Percentiles rank a stretch among this genome's conserved stretches.
Conservation (phyloP, 2,329 filamentous ascomycete species). For the Diaporthe capsici region DNA sequence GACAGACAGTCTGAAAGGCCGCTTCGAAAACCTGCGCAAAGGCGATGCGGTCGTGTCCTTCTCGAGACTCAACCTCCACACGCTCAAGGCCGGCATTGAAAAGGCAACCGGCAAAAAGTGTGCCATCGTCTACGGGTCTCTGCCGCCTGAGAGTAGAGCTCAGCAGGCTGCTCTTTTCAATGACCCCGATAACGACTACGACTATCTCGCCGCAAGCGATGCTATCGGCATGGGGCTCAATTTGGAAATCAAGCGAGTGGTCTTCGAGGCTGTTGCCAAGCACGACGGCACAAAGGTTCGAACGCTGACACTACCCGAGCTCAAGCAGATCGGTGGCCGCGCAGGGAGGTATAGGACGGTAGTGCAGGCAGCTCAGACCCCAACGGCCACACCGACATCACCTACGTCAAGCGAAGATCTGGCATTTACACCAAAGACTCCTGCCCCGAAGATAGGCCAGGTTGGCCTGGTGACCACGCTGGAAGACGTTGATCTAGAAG, state of each 20-base stretch:
- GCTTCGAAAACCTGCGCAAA: constrained; percentile 79
- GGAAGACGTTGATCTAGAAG: constrained; percentile 75
- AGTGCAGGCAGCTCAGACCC: constrained; percentile 61
- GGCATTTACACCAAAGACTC: constrained; percentile 19
- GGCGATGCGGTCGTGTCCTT: constrained; percentile 94
- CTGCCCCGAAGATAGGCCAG: constrained; percentile 38
- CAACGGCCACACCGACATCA: constrained; percentile 28
- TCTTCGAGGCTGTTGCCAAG: constrained; percentile 86
- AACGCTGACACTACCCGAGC: constrained; percentile 78
- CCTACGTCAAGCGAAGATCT: not conserved
- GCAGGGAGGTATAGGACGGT: constrained; percentile 89
- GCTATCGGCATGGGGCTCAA: constrained; percentile 99
- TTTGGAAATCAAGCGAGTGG: constrained; percentile 88
- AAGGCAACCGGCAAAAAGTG: constrained; percentile 81
- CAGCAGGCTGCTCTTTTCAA: constrained; percentile 96
- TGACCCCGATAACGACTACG: constrained; percentile 94
- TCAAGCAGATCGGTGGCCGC: constrained; percentile 95
- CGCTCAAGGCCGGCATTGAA: constrained; percentile 84
- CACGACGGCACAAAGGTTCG: constrained; percentile 72
- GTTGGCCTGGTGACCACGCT: constrained; percentile 86
- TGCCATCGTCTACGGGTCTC: constrained; percentile 91
- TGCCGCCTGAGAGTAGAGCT: constrained; percentile 93
- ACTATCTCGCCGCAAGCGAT: constrained; percentile 93
- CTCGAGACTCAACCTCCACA: constrained; percentile 84
- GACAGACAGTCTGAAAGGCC: constrained; percentile 71